These are phyloP conservation scores for Lathyrus tuberosus DNA, from an alignment of 306 rosid species.

Conservation along the genomic window DNA sequence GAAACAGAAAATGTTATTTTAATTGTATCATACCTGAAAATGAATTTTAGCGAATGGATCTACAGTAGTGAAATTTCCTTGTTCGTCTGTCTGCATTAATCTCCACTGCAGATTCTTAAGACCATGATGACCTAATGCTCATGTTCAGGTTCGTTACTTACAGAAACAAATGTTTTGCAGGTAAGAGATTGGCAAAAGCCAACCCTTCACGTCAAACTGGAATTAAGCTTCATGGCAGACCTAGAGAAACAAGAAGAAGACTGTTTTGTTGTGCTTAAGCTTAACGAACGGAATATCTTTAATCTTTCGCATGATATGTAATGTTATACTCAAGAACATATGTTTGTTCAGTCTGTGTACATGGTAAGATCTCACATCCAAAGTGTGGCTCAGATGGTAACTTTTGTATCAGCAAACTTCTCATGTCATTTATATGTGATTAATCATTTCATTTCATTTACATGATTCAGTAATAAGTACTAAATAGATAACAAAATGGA, in stretches of 20 bases:
- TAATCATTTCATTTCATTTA: too few relatives aligned
- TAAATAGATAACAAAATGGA: too few relatives aligned
- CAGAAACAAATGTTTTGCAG: conserved; percentile 46
- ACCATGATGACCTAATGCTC: not conserved
- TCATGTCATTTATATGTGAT: not conserved
- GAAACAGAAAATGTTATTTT: not conserved
- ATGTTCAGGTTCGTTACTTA: conserved; percentile 11
- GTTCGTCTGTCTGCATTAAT: conserved; percentile 3
- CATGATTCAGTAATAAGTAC: too few relatives aligned
- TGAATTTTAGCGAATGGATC: not conserved
- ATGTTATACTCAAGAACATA: conserved; percentile 15
- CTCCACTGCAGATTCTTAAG: not conserved
- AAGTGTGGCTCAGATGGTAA: conserved; percentile 7
- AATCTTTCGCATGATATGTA: not conserved
- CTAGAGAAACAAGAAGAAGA: conserved; percentile 60
- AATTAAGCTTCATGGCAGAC: conserved; percentile 61
- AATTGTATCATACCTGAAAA: not conserved
- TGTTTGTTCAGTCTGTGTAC: conserved; percentile 22
- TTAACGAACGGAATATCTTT: conserved; percentile 6
- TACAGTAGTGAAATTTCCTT: not conserved
- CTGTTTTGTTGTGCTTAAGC: conserved; percentile 61
- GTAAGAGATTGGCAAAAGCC: conserved; percentile 75
- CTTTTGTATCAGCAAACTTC: not conserved
- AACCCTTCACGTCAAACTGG: conserved; percentile 66
- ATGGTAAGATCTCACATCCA: conserved; percentile 18